Conservation (phyloP, 1,284 basidiomycete genomes). For the Pascua sp. region DNA sequence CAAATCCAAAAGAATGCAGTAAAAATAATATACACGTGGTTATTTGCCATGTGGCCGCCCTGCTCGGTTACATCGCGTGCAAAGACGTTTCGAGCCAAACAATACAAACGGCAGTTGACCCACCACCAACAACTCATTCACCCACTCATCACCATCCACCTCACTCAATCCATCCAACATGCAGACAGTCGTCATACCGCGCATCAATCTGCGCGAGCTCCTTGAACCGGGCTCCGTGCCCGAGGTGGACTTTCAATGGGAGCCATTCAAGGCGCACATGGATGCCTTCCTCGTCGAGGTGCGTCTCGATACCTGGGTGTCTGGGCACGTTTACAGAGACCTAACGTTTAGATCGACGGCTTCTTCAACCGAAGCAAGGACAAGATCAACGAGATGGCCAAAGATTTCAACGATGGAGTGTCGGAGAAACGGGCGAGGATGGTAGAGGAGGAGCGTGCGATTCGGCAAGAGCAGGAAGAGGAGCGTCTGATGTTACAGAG, state of each 20-base stretch:
- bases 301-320: constrained; percentile 10
- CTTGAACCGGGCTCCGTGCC: constrained; percentile 9
- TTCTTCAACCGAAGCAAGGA: constrained; percentile 38
- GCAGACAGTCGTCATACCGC: constrained; percentile 18
- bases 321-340: not conserved
- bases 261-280: constrained; percentile 34
- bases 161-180: constrained; percentile 3
- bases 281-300: constrained; percentile 40
- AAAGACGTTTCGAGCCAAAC: constrained; percentile 12
- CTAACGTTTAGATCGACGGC: constrained; percentile 33
- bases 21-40: too few species aligned
- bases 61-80: too few species aligned
- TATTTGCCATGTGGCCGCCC: too few species aligned
- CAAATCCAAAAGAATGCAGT: too few species aligned
- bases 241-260: constrained; percentile 36
- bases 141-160: not conserved
- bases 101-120: constrained; percentile 1
- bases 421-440: constrained; percentile 27
- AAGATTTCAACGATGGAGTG: too few species aligned
- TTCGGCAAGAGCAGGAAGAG: constrained; percentile 37
- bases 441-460: constrained; percentile 34
- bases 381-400: constrained; percentile 26
- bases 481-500: constrained; percentile 46
- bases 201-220: constrained; percentile 7
- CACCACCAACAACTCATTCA: not conserved